A percentile compares a stretch with the other conserved stretches of the same genome.
These are phyloP conservation scores for Globisporangium takayamanum DNA, from an alignment of 352 stramenopile species.

Conservation along the genomic window DNA sequence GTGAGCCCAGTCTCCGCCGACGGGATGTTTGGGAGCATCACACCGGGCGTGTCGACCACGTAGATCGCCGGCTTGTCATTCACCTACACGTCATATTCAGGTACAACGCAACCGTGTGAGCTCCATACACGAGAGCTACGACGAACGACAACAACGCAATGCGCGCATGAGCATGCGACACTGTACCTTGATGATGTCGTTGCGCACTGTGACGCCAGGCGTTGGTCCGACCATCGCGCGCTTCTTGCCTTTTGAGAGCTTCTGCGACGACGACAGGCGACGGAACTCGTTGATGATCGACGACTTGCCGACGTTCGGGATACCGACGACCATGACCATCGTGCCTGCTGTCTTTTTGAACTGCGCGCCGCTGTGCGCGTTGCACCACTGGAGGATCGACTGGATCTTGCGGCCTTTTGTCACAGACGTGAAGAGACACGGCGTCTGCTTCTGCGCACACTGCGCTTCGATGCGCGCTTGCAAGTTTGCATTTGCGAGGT, in stretches of 20 bases:
- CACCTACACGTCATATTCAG: constrained; percentile 27
- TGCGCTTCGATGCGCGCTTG: constrained; percentile 64
- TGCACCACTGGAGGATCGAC: constrained; percentile 77
- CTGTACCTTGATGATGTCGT: constrained; percentile 83
- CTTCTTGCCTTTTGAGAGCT: constrained; percentile 78
- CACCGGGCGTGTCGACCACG: constrained; percentile 84
- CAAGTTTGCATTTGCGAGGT: constrained; percentile 83
- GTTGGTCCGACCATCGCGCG: constrained; percentile 75
- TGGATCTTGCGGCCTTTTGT: constrained; percentile 69
- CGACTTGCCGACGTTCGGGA: constrained; percentile 89
- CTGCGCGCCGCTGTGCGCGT: constrained; percentile 61
- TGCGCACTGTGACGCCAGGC: constrained; percentile 80
- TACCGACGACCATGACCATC: constrained; percentile 86
- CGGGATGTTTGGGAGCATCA: constrained; percentile 84
- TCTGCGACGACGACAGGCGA: constrained; percentile 56
- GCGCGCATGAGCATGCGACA: neutral
- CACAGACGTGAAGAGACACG: constrained; percentile 79
- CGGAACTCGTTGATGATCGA: constrained; percentile 88
- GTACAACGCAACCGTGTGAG: neutral
- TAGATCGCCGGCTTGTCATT: constrained; percentile 85
- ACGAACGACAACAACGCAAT: neutral
- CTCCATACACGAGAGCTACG: neutral
- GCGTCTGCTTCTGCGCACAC: constrained; percentile 35
- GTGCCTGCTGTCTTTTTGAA: constrained; percentile 82
- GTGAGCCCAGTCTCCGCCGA: constrained; percentile 77